These are phyloP conservation scores for Cladosporium sp. DNA, from an alignment of 2,329 filamentous ascomycete species.

Conservation along the genomic window DNA sequence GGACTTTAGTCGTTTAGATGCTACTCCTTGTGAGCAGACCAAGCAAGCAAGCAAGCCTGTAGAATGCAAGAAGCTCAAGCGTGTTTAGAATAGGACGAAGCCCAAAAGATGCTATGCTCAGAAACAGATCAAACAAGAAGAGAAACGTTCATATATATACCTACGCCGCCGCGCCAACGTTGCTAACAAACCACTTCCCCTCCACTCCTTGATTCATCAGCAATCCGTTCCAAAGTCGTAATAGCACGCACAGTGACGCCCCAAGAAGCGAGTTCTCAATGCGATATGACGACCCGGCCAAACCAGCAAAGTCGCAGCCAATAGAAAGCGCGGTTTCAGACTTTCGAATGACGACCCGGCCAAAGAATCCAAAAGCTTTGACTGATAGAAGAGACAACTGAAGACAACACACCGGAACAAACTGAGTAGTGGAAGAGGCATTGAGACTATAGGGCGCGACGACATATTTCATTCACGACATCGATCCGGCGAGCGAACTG, in stretches of 20 bases:
- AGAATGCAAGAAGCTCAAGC: background rate
- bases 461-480: background rate
- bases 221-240: slow-evolving; percentile 2
- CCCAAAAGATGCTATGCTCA: background rate
- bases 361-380: background rate
- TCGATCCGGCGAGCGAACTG: background rate
- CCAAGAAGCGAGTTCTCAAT: background rate
- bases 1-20: background rate
- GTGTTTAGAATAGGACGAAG: background rate
- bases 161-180: background rate
- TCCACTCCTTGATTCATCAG: slow-evolving; percentile 4
- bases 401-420: slow-evolving; percentile 5
- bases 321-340: background rate
- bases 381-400: too few relatives aligned
- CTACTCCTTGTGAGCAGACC: too few relatives aligned
- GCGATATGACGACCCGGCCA: slow-evolving; percentile 9
- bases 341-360: slow-evolving; percentile 6
- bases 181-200: background rate
- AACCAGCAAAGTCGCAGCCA: background rate
- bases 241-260: slow-evolving; percentile 6
- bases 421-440: background rate
- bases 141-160: background rate
- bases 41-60: too few relatives aligned
- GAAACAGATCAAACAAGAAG: background rate
- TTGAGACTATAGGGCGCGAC: background rate